Percentiles rank a stretch among this genome's conserved stretches.
These are phyloP conservation scores for Vitis cinerea DNA, from an alignment of 164 flowering plant species.

Conservation along the genomic window DNA sequence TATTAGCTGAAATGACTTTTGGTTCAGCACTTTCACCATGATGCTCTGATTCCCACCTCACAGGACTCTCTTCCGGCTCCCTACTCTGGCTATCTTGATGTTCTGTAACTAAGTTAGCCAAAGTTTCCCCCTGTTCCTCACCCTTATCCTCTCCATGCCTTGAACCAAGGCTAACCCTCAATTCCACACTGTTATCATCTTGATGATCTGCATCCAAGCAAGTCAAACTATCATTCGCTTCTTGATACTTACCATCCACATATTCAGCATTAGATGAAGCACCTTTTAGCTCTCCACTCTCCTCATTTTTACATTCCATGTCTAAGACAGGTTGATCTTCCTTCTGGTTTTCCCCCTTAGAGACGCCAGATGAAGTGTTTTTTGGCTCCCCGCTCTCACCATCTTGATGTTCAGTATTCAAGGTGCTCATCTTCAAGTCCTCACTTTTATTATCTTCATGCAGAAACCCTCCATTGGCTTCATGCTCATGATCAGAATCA, in stretches of 20 bases:
- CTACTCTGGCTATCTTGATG: slow-evolving; percentile 10
- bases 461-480: slow-evolving; percentile 16
- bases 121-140: slow-evolving; percentile 8
- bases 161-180: slow-evolving; percentile 6
- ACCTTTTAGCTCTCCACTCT: slow-evolving; percentile 2
- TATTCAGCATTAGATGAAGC: not conserved
- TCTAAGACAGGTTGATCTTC: not conserved
- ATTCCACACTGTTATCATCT: not conserved
- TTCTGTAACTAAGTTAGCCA: not conserved
- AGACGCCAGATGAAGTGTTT: not conserved
- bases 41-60: slow-evolving; percentile 4
- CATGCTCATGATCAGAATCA: slow-evolving; percentile 16
- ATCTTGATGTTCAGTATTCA: slow-evolving; percentile 9
- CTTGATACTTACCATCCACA: not conserved
- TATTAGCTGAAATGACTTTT: slow-evolving; percentile 9
- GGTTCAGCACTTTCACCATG: slow-evolving; percentile 7
- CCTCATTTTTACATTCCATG: not conserved
- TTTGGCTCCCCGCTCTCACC: not conserved
- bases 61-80: slow-evolving; percentile 17
- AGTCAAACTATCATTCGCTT: not conserved
- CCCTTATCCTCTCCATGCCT: not conserved
- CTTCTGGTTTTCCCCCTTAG: not conserved
- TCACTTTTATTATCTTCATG: slow-evolving; percentile 15
- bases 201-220: not conserved
- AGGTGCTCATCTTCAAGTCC: slow-evolving; percentile 1